These are phyloP conservation scores for Lactarius psammicola DNA, from an alignment of 768 basidiomycete species.

Conservation along the genomic window DNA sequence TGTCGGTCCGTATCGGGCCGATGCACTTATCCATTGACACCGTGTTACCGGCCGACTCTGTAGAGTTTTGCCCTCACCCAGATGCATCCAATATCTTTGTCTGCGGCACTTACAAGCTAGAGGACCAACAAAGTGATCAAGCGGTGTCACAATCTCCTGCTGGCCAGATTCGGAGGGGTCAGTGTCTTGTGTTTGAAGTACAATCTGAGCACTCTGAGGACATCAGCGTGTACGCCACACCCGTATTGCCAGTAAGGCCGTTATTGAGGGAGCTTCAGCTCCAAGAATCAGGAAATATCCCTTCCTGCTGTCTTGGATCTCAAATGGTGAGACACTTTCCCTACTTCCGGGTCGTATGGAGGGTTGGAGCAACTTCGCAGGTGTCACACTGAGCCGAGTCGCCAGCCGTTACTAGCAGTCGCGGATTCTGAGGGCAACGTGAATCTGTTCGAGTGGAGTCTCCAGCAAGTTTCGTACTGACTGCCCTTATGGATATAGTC, in stretches of 20 bases:
- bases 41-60: constrained; percentile 79
- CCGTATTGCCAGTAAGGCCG: neutral
- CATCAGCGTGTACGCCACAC: constrained; percentile 38
- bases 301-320: constrained; percentile 86
- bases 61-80: constrained; percentile 85
- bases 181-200: constrained; percentile 67
- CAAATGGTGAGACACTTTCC: constrained; percentile 68
- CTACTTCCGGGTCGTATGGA: neutral
- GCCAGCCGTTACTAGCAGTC: constrained; percentile 57
- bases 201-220: constrained; percentile 31
- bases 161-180: constrained; percentile 55
- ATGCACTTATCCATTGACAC: constrained; percentile 50
- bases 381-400: constrained; percentile 53
- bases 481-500: neutral
- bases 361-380: constrained; percentile 37
- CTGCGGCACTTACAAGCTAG: constrained; percentile 90
- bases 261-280: constrained; percentile 32
- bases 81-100: constrained; percentile 63
- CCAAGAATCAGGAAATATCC: constrained; percentile 63
- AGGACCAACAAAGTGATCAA: constrained; percentile 35
- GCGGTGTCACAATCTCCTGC: constrained; percentile 10
- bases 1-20: neutral
- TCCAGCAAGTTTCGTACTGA: constrained; percentile 43
- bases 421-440: constrained; percentile 86
- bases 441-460: constrained; percentile 57